Conservation (phyloP, 1,139 yeast species). For the Lodderomyces metapsilosis region DNA sequence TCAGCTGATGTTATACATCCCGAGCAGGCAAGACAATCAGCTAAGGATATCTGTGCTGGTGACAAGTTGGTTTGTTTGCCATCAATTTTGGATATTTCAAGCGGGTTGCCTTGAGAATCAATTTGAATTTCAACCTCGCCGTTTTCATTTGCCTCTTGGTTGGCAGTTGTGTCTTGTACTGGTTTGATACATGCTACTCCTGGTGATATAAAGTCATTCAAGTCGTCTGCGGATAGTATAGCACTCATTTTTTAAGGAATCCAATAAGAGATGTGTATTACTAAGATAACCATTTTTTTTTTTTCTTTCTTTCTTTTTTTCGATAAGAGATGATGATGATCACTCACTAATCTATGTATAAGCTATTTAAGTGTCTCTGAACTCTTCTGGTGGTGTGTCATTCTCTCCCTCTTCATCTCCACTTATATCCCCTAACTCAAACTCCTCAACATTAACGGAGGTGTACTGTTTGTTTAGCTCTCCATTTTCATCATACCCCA, state of each 20-base stretch:
- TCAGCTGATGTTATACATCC: slow-evolving; percentile 98
- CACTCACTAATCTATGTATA: not conserved
- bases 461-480: slow-evolving; percentile 17
- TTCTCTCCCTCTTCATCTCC: slow-evolving; percentile 20
- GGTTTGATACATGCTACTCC: slow-evolving; percentile 93
- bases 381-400: slow-evolving; percentile 1
- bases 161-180: slow-evolving; percentile 3
- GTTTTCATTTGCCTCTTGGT: slow-evolving; percentile 16
- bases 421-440: slow-evolving; percentile 34
- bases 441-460: slow-evolving; percentile 25
- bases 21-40: slow-evolving; percentile 94
- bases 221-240: slow-evolving; percentile 78
- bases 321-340: not conserved
- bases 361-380: slow-evolving; percentile 3
- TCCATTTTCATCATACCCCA: slow-evolving; percentile 46
- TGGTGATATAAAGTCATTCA: slow-evolving; percentile 92
- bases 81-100: slow-evolving; percentile 64
- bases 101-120: slow-evolving; percentile 63
- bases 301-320: not conserved
- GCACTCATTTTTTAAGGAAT: slow-evolving; percentile 66
- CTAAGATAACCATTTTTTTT: not conserved
- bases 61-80: slow-evolving; percentile 52
- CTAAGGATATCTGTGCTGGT: slow-evolving; percentile 84
- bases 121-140: slow-evolving; percentile 62
- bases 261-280: slow-evolving; percentile 4